Evolutionary conservation across 2,329 filamentous ascomycete genomes (phyloP), one percentile per base, ranked within the genome.

Genomic region (Botrytis aclada): DNA sequence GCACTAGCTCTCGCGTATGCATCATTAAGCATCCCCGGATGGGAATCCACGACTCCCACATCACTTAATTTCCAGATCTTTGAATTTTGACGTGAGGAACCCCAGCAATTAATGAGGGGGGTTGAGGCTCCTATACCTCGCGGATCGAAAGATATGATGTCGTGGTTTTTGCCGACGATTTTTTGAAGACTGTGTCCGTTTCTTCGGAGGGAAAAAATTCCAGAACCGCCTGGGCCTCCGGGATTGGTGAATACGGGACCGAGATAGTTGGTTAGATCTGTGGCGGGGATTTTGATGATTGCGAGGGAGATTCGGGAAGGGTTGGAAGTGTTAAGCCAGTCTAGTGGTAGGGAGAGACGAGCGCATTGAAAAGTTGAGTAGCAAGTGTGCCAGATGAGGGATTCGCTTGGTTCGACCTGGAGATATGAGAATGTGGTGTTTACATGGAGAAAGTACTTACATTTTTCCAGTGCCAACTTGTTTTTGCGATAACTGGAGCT

Each of bases 101-200:
- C 79, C 85, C 86, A 88, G 76, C 86, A 88, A 54, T 86, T 83
- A 18, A 87, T 78, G 9, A 83, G 78, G 0, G 86, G 86, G 0
- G 84, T 80, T 1, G 86, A 85, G 5, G 83, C 82, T 8, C 86
- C 73, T 81, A 83, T 79, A 32, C 86, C 86, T 34, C 86, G 82
- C 1, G 86, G 85, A 69, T 88, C 86, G 70, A 85, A 87, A 60
- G 83, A 83, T 72, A 88, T 82, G 2, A 88, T 81, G 65, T 88
- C 86, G 77, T 86, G 81, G 74, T 86, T 85, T 25, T 25, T 41
- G 9, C 69, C 86, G 0, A 86, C 82, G 37, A 87, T 82, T 5
- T 81, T 81, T 75, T 87, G 86, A 5, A 75, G 71, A 79, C 73
- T 25, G 76, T 77, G 4, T 81, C 83, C 22, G 77, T 78, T 66